Evolutionary conservation across 257 asterid species (phyloP).

Genomic region (Linaria vulgaris): DNA sequence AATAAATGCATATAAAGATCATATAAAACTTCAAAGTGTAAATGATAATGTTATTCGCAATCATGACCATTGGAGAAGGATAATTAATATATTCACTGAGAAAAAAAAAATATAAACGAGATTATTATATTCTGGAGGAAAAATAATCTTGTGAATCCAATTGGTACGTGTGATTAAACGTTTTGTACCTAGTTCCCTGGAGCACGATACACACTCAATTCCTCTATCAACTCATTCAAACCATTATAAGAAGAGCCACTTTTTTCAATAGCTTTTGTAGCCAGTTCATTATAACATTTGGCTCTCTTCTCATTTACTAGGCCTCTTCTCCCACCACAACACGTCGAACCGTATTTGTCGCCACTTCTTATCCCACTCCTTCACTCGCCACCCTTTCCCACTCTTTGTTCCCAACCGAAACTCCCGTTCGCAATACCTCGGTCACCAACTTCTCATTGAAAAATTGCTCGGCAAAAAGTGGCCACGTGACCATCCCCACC

Average conservation of each 20-base stretch:
- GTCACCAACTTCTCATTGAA: slow-evolving; percentile 5
- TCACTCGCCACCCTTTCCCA: background rate
- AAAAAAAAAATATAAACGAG: too few relatives aligned
- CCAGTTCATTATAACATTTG: background rate
- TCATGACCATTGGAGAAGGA: too few relatives aligned
- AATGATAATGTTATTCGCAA: too few relatives aligned
- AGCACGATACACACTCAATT: background rate
- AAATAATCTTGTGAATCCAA: too few relatives aligned
- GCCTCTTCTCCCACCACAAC: background rate
- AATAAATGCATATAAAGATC: too few relatives aligned
- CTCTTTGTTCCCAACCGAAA: slow-evolving; percentile 4
- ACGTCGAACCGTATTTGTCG: background rate
- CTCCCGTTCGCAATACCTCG: background rate
- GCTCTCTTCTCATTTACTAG: background rate
- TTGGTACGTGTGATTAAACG: too few relatives aligned
- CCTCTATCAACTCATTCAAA: slow-evolving; percentile 1
- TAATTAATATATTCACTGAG: too few relatives aligned
- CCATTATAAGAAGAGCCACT: slow-evolving; percentile 8
- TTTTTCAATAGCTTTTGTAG: background rate
- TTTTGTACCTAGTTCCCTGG: background rate
- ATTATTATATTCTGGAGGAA: too few relatives aligned
- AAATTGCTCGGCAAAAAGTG: slow-evolving; percentile 15
- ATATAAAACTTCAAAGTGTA: too few relatives aligned
- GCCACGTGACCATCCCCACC: slow-evolving; percentile 40
- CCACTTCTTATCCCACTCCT: background rate